phyloP scores from a whole-genome alignment of 768 basidiomycete species.

The Macrolepiota fuliginosa region DNA sequence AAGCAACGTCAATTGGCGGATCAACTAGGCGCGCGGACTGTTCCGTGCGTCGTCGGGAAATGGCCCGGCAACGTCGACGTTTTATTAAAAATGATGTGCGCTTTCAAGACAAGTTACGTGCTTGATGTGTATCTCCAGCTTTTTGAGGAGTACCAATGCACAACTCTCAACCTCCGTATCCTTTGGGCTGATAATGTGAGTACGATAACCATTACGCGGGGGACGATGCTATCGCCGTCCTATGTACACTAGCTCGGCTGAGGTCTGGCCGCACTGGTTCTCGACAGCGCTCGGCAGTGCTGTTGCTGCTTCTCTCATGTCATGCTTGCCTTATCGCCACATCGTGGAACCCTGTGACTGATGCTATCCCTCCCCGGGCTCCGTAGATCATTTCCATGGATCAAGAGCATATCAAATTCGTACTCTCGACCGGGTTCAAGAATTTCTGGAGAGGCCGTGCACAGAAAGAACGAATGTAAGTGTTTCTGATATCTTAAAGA shows the following conservation, averaged over 20 bases:
- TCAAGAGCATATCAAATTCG: slow-evolving; percentile 63
- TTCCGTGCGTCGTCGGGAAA: slow-evolving; percentile 60
- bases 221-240: not conserved
- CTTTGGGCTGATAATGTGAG: slow-evolving; percentile 69
- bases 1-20: slow-evolving; percentile 42
- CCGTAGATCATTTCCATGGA: slow-evolving; percentile 72
- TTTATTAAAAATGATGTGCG: slow-evolving; percentile 51
- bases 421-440: slow-evolving; percentile 62
- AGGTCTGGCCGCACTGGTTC: not conserved
- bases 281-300: not conserved
- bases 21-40: slow-evolving; percentile 46
- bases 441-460: slow-evolving; percentile 65
- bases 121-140: slow-evolving; percentile 62
- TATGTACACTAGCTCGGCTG: too few relatives aligned
- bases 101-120: slow-evolving; percentile 58
- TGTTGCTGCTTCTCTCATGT: not conserved
- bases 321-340: slow-evolving; percentile 9
- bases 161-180: slow-evolving; percentile 66
- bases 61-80: slow-evolving; percentile 82
- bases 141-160: slow-evolving; percentile 68
- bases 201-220: slow-evolving; percentile 13
- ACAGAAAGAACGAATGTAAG: slow-evolving; percentile 68
- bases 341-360: slow-evolving; percentile 1
- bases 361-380: slow-evolving; percentile 13
- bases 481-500: slow-evolving; percentile 5